phyloP scores from a whole-genome alignment of 768 basidiomycete species.

The Sarcomyxa edulis region DNA sequence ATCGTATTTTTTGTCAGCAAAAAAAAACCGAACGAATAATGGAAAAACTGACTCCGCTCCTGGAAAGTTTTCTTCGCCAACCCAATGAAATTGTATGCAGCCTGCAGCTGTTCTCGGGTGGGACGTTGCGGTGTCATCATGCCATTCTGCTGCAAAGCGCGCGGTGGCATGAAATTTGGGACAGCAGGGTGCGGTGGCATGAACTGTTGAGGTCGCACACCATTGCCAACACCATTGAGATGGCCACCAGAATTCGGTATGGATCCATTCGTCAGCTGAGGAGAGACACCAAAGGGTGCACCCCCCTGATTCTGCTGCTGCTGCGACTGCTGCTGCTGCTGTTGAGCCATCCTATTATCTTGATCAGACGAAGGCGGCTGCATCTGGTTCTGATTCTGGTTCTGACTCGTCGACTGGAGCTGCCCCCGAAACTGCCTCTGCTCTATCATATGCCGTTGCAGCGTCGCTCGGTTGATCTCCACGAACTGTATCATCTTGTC shows the following conservation, averaged over 20 bases:
- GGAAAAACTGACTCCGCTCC: slow-evolving; percentile 20
- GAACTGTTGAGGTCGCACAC: not conserved
- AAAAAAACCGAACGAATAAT: slow-evolving; percentile 3
- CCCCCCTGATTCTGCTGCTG: too few relatives aligned
- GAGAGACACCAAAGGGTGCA: too few relatives aligned
- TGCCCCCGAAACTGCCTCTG: slow-evolving; percentile 29
- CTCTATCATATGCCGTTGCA: slow-evolving; percentile 36
- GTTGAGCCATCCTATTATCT: too few relatives aligned
- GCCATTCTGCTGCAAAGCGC: slow-evolving; percentile 8
- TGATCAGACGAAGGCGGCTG: too few relatives aligned
- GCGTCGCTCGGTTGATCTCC: slow-evolving; percentile 45
- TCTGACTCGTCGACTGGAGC: slow-evolving; percentile 19
- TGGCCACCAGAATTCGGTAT: too few relatives aligned
- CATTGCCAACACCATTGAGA: too few relatives aligned
- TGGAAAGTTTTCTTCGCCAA: slow-evolving; percentile 28
- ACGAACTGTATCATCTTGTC: slow-evolving; percentile 51
- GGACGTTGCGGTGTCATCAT: slow-evolving; percentile 12
- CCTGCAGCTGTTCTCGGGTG: slow-evolving; percentile 28
- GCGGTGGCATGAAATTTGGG: slow-evolving; percentile 1
- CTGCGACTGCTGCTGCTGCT: too few relatives aligned
- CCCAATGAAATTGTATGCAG: slow-evolving; percentile 19
- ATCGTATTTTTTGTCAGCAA: not conserved
- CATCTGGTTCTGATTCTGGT: too few relatives aligned
- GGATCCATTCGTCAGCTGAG: too few relatives aligned
- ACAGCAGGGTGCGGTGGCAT: slow-evolving; percentile 11